A percentile compares a stretch with the other conserved stretches of the same genome.
Evolutionary conservation across 1,284 basidiomycete species (phyloP).

Genomic region (Ceratobasidium sp.): DNA sequence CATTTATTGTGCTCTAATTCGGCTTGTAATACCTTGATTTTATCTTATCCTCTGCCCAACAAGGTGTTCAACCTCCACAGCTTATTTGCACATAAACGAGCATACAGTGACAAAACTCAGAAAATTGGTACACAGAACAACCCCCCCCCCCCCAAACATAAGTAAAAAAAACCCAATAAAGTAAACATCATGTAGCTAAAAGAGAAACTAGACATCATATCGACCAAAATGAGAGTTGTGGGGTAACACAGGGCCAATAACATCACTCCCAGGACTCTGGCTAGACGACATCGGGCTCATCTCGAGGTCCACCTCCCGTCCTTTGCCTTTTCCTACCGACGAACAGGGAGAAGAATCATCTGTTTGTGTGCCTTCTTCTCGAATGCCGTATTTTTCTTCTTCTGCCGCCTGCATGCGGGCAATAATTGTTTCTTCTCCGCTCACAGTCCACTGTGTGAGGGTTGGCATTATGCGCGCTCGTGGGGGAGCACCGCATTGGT

Average conservation of each 20-base stretch:
- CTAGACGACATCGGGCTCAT: constrained; percentile 34
- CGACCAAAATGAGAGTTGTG: constrained; percentile 25
- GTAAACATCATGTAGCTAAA: not conserved
- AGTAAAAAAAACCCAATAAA: not conserved
- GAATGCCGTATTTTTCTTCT: not conserved
- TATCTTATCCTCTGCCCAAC: not conserved
- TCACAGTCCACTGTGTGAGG: constrained; percentile 35
- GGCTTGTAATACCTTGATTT: not conserved
- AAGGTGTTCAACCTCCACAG: no score
- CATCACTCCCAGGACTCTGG: constrained; percentile 18
- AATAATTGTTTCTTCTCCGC: constrained; percentile 27
- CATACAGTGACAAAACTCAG: not conserved
- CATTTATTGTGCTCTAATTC: not conserved
- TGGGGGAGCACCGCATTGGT: constrained; percentile 18
- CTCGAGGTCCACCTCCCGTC: constrained; percentile 20
- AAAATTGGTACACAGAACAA: not conserved
- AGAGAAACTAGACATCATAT: constrained; percentile 9
- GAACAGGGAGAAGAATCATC: constrained; percentile 4
- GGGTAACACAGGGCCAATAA: not conserved
- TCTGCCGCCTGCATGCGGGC: constrained; percentile 21
- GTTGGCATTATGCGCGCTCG: constrained; percentile 23
- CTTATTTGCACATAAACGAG: not conserved
- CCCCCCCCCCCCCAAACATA: no score
- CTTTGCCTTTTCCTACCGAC: constrained; percentile 24
- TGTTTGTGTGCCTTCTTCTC: not conserved